These are phyloP conservation scores for Candida vaughaniae DNA, from an alignment of 805 yeast species.

Conservation along the genomic window DNA sequence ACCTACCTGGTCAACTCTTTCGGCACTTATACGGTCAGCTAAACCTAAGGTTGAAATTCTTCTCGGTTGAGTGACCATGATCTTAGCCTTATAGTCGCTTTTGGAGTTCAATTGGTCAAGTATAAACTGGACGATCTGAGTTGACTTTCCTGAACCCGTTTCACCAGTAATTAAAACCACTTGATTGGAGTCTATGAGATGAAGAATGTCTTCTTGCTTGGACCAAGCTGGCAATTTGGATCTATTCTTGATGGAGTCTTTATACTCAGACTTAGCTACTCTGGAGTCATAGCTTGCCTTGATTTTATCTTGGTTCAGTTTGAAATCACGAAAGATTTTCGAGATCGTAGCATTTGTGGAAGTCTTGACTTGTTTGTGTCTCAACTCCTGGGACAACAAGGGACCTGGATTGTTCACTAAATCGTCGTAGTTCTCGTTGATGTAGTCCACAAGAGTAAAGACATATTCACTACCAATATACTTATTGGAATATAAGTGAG, in stretches of 20 bases:
- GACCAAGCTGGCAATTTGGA: constrained; percentile 80
- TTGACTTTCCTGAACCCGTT: constrained; percentile 96
- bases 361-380: not conserved
- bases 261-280: constrained; percentile 27
- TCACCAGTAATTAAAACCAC: constrained; percentile 90
- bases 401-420: constrained; percentile 77
- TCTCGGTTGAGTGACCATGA: constrained; percentile 92
- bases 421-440: constrained; percentile 57
- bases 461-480: constrained; percentile 70
- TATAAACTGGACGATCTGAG: constrained; percentile 89
- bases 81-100: constrained; percentile 53
- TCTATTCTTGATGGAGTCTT: constrained; percentile 43
- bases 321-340: constrained; percentile 3
- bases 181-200: constrained; percentile 54
- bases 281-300: constrained; percentile 25
- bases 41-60: constrained; percentile 93
- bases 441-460: constrained; percentile 72
- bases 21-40: constrained; percentile 89
- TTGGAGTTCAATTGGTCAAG: constrained; percentile 59
- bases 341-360: not conserved
- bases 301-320: constrained; percentile 8
- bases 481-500: constrained; percentile 40
- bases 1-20: constrained; percentile 64
- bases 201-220: constrained; percentile 54
- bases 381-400: constrained; percentile 25